Evolutionary conservation across 1,284 basidiomycete genomes (phyloP).

Genomic region (Tetrapyrgos nigripes): DNA sequence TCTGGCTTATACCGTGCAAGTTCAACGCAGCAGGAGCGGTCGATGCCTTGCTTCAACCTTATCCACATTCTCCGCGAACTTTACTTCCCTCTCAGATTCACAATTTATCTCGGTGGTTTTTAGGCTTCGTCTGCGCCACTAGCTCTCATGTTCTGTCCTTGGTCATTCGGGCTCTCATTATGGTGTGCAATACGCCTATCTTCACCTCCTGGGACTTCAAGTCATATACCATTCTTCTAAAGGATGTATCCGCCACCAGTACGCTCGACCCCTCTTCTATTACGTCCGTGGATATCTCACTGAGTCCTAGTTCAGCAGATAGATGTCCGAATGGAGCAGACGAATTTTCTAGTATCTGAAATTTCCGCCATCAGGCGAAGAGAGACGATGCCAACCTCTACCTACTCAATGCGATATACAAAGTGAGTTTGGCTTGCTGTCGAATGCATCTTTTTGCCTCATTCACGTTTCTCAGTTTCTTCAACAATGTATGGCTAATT

Average conservation of each 20-base stretch:
- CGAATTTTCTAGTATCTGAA: constrained; percentile 47
- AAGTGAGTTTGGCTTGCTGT: constrained; percentile 49
- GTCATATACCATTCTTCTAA: constrained; percentile 28
- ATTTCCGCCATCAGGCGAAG: constrained; percentile 39
- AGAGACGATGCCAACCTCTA: constrained; percentile 33
- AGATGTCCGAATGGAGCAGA: constrained; percentile 52
- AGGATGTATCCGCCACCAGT: constrained; percentile 46
- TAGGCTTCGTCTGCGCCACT: background rate
- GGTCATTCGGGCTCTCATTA: background rate
- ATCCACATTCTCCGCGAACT: constrained; percentile 3
- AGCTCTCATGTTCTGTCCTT: constrained; percentile 1
- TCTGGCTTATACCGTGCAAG: constrained; percentile 9
- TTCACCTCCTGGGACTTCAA: background rate
- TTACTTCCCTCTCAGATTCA: constrained; percentile 1
- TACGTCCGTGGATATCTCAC: background rate
- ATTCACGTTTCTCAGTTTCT: constrained; percentile 65
- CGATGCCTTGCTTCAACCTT: constrained; percentile 16
- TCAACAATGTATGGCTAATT: constrained; percentile 91
- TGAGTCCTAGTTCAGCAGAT: constrained; percentile 50
- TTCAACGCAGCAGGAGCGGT: constrained; percentile 28
- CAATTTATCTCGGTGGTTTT: background rate
- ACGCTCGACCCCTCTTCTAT: constrained; percentile 9
- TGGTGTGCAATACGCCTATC: constrained; percentile 10
- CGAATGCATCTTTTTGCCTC: constrained; percentile 2
- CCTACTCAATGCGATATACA: constrained; percentile 59